Conservation (phyloP, 495 filamentous ascomycete species). For the Podospora comata region DNA sequence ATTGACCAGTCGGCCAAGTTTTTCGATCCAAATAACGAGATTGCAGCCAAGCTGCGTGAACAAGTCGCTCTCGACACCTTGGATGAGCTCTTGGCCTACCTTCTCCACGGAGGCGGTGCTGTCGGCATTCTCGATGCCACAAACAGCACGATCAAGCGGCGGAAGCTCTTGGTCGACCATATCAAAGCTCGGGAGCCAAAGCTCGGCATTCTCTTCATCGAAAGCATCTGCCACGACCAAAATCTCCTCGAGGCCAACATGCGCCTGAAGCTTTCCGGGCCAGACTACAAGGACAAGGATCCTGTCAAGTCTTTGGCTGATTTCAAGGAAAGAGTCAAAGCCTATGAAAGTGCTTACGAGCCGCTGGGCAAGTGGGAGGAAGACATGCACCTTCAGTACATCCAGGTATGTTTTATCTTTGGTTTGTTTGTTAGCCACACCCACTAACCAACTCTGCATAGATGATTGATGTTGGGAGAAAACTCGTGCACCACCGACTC, state of each 20-base stretch:
- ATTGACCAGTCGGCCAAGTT: constrained; percentile 90
- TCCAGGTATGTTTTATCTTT: constrained; percentile 52
- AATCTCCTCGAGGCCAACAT: constrained; percentile 91
- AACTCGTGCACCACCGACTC: constrained; percentile 85
- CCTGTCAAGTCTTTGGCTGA: constrained; percentile 76
- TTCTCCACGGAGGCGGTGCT: constrained; percentile 75
- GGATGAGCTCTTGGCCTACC: constrained; percentile 85
- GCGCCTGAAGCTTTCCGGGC: constrained; percentile 94
- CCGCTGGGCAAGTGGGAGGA: constrained; percentile 92
- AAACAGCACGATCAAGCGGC: constrained; percentile 85
- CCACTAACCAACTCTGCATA: constrained; percentile 31
- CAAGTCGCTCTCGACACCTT: constrained; percentile 88
- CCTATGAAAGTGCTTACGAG: constrained; percentile 90
- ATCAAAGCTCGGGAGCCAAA: constrained; percentile 81
- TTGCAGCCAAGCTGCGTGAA: constrained; percentile 79
- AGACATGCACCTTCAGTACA: constrained; percentile 80
- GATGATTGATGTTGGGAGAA: constrained; percentile 97
- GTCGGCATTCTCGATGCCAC: constrained; percentile 99
- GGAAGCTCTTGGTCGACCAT: constrained; percentile 76
- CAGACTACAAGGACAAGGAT: constrained; percentile 93
- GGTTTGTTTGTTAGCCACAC: not conserved
- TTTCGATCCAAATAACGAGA: constrained; percentile 87
- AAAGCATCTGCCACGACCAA: constrained; percentile 84
- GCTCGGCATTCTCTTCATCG: constrained; percentile 87
- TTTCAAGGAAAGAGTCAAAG: constrained; percentile 88